Evolutionary conservation across 768 basidiomycete genomes (phyloP).

Genomic region (Hydnomerulius pinastri): DNA sequence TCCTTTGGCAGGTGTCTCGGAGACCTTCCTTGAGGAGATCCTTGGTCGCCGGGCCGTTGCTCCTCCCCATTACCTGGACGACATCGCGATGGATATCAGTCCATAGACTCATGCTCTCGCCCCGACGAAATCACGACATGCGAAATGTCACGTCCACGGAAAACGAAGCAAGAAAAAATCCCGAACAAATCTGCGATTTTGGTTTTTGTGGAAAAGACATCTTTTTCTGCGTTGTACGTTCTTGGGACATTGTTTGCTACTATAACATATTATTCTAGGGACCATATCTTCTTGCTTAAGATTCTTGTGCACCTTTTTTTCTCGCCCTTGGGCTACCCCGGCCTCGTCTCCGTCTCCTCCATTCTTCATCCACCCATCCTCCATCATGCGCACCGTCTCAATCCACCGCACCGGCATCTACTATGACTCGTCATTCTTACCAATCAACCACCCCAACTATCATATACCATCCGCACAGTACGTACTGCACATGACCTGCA

Average conservation of each 20-base stretch:
- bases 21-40: constrained; percentile 67
- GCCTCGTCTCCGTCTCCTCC: constrained; percentile 11
- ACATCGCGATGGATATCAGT: constrained; percentile 43
- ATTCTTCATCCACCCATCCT: constrained; percentile 2
- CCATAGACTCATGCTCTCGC: constrained; percentile 25
- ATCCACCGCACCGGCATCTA: constrained; percentile 23
- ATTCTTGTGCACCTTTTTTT: background rate
- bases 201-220: constrained; percentile 19
- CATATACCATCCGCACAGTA: constrained; percentile 28
- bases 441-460: constrained; percentile 14
- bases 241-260: constrained; percentile 37
- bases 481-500: constrained; percentile 30
- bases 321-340: constrained; percentile 6
- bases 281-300: constrained; percentile 31
- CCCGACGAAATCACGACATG: constrained; percentile 3
- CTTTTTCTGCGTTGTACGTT: constrained; percentile 30
- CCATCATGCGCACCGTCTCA: constrained; percentile 8
- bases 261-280: constrained; percentile 39
- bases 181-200: constrained; percentile 16
- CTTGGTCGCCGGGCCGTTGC: constrained; percentile 34
- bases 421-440: constrained; percentile 22
- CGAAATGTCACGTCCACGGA: constrained; percentile 3
- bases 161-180: constrained; percentile 1
- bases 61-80: constrained; percentile 15
- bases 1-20: constrained; percentile 60